phyloP scores from a whole-genome alignment of 139 green algal species.

The Desmodesmus armatus region DNA sequence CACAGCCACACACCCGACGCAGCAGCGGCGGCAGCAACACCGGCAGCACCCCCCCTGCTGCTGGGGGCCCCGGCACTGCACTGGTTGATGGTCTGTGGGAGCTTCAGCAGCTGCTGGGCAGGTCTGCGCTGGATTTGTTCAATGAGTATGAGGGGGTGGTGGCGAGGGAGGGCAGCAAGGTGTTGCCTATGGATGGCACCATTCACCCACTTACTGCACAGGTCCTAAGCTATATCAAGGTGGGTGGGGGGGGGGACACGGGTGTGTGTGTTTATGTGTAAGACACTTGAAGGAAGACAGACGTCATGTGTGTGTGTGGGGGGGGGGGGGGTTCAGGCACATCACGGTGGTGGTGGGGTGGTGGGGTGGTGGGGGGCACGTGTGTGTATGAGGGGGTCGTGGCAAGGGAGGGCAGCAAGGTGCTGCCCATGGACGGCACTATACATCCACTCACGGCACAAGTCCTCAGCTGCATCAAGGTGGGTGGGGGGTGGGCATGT shows the following conservation, averaged over 20 bases:
- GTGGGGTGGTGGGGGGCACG: too few species aligned
- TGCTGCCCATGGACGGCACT: slow-evolving; percentile 68
- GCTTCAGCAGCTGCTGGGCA: slow-evolving; percentile 36
- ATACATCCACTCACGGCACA: slow-evolving; percentile 76
- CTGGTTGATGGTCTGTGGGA: slow-evolving; percentile 10
- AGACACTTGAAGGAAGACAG: too few species aligned
- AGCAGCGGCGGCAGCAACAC: too few species aligned
- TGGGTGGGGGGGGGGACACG: slow-evolving; percentile 15
- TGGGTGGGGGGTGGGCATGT: slow-evolving; percentile 12
- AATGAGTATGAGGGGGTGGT: slow-evolving; percentile 60
- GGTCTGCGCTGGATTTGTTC: slow-evolving; percentile 53
- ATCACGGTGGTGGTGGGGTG: too few species aligned
- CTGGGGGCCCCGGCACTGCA: too few species aligned
- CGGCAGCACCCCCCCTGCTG: too few species aligned
- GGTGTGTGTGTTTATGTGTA: neutral
- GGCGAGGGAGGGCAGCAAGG: slow-evolving; percentile 49
- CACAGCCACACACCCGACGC: too few species aligned
- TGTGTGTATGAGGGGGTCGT: slow-evolving; percentile 61
- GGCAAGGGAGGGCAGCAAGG: slow-evolving; percentile 49
- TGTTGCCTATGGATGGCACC: slow-evolving; percentile 68
- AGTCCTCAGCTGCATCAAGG: slow-evolving; percentile 71
- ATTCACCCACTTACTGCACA: slow-evolving; percentile 76
- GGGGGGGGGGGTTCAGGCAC: too few species aligned
- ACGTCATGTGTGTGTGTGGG: too few species aligned
- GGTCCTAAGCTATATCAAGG: slow-evolving; percentile 71